Evolutionary conservation across 768 basidiomycete genomes (phyloP).

Genomic region (Mycena olivaceomarginata): DNA sequence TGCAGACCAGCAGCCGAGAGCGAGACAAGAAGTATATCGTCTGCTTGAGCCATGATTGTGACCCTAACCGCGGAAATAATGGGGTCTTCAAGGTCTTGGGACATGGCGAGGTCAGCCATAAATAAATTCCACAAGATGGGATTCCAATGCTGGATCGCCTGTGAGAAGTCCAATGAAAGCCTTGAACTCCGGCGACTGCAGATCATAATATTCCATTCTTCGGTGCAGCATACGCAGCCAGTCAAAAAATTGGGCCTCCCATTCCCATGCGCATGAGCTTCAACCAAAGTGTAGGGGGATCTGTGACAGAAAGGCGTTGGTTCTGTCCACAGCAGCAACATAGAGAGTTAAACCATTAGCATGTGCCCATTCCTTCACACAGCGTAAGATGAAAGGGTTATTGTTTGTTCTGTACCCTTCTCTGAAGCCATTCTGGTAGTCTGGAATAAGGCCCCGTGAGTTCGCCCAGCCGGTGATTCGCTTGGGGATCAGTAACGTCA

Average conservation of each 20-base stretch:
- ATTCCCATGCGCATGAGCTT: too few species aligned
- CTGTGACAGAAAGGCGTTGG: too few species aligned
- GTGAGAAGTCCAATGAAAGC: slow-evolving; percentile 43
- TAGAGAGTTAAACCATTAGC: slow-evolving; percentile 31
- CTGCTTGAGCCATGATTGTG: too few species aligned
- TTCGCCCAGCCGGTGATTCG: slow-evolving; percentile 41
- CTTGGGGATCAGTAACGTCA: neutral
- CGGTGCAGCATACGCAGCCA: too few species aligned
- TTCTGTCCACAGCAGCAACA: slow-evolving; percentile 45
- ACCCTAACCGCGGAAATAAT: too few species aligned
- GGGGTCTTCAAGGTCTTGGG: too few species aligned
- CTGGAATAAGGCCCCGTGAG: slow-evolving; percentile 48
- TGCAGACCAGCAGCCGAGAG: slow-evolving; percentile 42
- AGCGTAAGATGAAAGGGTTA: slow-evolving; percentile 17
- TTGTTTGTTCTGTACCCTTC: slow-evolving; percentile 19
- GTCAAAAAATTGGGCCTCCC: too few species aligned
- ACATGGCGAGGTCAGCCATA: too few species aligned
- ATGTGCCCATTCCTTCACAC: slow-evolving; percentile 39
- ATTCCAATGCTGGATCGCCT: too few species aligned
- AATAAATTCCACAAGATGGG: too few species aligned
- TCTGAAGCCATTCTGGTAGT: slow-evolving; percentile 55
- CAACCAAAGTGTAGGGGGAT: too few species aligned
- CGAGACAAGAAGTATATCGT: slow-evolving; percentile 36
- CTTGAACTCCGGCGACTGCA: slow-evolving; percentile 41
- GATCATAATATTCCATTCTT: too few species aligned